Conservation (phyloP, 495 filamentous ascomycete genomes). For the Hypoxylon cercidicola region DNA sequence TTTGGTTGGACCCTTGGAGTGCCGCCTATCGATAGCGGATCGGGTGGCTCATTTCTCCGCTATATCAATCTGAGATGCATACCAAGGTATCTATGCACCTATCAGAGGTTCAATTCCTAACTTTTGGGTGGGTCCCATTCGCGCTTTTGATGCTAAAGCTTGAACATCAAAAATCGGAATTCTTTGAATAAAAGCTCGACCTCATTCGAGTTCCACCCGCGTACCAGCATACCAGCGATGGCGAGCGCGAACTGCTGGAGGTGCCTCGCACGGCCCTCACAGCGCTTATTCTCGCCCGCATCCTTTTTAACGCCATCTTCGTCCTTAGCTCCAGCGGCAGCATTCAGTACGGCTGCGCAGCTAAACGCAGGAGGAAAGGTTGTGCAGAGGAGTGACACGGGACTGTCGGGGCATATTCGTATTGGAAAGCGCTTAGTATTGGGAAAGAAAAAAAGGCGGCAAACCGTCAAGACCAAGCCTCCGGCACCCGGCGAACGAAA, state of each 20-base stretch:
- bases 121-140: slow-evolving; percentile 30
- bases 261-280: slow-evolving; percentile 69
- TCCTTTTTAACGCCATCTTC: slow-evolving; percentile 48
- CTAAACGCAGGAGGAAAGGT: slow-evolving; percentile 29
- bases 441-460: slow-evolving; percentile 64
- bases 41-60: slow-evolving; percentile 37
- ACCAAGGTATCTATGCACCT: slow-evolving; percentile 29
- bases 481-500: slow-evolving; percentile 84
- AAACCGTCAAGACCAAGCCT: slow-evolving; percentile 53
- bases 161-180: slow-evolving; percentile 24
- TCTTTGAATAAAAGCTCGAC: slow-evolving; percentile 42
- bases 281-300: slow-evolving; percentile 32
- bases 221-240: slow-evolving; percentile 61
- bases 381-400: slow-evolving; percentile 41
- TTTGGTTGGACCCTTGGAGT: slow-evolving; percentile 37
- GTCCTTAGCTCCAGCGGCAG: slow-evolving; percentile 53
- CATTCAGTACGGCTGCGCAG: slow-evolving; percentile 58
- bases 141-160: slow-evolving; percentile 32
- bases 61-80: neutral
- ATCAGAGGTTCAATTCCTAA: slow-evolving; percentile 21
- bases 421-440: slow-evolving; percentile 52
- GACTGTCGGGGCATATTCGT: slow-evolving; percentile 39
- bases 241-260: slow-evolving; percentile 74
- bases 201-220: slow-evolving; percentile 37
- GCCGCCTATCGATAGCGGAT: slow-evolving; percentile 33